These are phyloP conservation scores for Hyaloscypha hepaticicola DNA, from an alignment of 495 filamentous ascomycete genomes.

Conservation along the genomic window DNA sequence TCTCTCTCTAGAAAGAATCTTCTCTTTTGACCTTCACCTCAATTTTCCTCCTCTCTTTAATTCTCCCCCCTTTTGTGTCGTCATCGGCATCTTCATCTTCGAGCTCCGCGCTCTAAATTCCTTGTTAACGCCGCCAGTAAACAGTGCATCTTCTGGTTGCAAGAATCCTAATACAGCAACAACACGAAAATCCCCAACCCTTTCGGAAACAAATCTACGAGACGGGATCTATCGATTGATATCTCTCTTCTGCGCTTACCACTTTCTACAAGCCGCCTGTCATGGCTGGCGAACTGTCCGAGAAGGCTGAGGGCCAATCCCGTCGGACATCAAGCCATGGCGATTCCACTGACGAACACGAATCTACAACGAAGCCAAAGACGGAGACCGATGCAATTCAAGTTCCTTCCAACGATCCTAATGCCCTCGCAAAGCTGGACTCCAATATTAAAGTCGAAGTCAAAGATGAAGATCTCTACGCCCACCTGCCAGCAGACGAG, in stretches of 20 bases:
- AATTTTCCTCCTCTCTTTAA: no score
- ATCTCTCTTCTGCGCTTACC: not conserved
- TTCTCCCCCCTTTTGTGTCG: not conserved
- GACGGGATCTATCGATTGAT: not conserved
- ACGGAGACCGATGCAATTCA: slow-evolving; percentile 3
- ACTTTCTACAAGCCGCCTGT: slow-evolving; percentile 14
- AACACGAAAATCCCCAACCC: not conserved
- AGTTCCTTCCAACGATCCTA: not conserved
- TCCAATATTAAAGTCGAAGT: slow-evolving; percentile 44
- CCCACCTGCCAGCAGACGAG: slow-evolving; percentile 62
- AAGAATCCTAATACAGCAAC: not conserved
- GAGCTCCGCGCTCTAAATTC: not conserved
- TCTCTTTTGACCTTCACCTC: no score
- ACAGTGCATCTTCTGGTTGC: not conserved
- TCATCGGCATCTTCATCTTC: not conserved
- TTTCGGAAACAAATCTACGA: not conserved
- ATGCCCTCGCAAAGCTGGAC: slow-evolving; percentile 47
- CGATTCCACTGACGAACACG: slow-evolving; percentile 28
- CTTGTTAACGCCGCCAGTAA: not conserved
- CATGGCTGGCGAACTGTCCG: slow-evolving; percentile 33
- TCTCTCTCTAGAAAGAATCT: no score
- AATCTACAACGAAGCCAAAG: slow-evolving; percentile 19
- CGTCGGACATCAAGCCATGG: slow-evolving; percentile 21
- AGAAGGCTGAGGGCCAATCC: slow-evolving; percentile 23
- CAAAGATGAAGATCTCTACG: slow-evolving; percentile 48